A percentile compares a stretch with the other conserved stretches of the same genome.
Evolutionary conservation across 2,329 filamentous ascomycete species (phyloP).

Genomic region (Bipolaris sorokiniana): DNA sequence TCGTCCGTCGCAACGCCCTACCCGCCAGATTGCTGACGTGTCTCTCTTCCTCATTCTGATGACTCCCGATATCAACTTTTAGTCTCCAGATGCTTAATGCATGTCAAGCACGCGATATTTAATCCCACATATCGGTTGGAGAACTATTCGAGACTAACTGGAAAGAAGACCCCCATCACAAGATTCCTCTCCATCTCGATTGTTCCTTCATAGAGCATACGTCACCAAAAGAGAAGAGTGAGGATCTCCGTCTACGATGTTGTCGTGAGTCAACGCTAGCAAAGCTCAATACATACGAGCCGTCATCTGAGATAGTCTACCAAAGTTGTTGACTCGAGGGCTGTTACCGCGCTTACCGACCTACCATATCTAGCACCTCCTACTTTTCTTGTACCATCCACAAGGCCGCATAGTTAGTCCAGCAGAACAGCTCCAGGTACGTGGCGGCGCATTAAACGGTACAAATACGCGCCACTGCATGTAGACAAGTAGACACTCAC

Average conservation of each 20-base stretch:
- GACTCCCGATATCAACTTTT: not conserved
- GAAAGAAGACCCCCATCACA: not conserved
- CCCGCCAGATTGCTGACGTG: not conserved
- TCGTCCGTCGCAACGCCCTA: not conserved
- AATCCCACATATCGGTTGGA: not conserved
- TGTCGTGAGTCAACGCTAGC: not conserved
- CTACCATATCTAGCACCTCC: not conserved
- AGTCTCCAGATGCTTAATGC: not conserved
- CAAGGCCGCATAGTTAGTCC: slow-evolving; percentile 6
- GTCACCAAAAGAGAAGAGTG: not conserved
- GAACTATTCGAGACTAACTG: not conserved
- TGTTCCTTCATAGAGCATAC: not conserved
- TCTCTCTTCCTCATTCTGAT: not conserved
- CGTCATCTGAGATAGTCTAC: not conserved
- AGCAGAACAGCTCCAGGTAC: slow-evolving; percentile 12
- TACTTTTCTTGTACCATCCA: not conserved
- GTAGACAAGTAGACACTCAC: not conserved
- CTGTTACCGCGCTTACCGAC: slow-evolving; percentile 3
- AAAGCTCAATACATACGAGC: not conserved
- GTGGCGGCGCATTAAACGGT: slow-evolving; percentile 28
- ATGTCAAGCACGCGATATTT: not conserved
- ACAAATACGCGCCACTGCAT: slow-evolving; percentile 6
- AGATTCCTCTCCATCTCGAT: not conserved
- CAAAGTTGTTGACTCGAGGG: slow-evolving; percentile 1
- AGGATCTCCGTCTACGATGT: not conserved